Evolutionary conservation across 768 basidiomycete species (phyloP).

Genomic region (Collybia sordida): DNA sequence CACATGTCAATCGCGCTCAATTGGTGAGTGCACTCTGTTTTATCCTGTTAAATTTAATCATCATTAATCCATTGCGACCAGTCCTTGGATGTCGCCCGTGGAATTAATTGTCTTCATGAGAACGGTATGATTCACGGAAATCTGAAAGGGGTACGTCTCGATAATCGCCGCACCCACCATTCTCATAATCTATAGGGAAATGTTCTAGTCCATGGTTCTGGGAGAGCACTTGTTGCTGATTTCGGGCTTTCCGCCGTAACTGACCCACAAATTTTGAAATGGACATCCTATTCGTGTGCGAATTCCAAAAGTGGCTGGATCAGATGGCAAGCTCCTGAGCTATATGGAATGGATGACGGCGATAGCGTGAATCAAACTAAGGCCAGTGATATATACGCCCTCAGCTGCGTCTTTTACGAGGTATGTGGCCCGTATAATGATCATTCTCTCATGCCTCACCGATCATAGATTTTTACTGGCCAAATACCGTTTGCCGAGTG

Average conservation of each 20-base stretch:
- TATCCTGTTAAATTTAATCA: neutral
- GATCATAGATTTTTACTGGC: conserved; percentile 23
- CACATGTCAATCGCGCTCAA: conserved; percentile 19
- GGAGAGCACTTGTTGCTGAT: conserved; percentile 23
- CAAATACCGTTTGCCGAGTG: conserved; percentile 17
- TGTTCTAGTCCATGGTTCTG: conserved; percentile 22
- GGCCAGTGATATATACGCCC: conserved; percentile 27
- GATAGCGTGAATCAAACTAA: conserved; percentile 10
- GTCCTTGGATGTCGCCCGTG: conserved; percentile 23
- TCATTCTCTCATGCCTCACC: neutral
- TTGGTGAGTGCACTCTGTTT: conserved; percentile 25
- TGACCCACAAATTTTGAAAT: conserved; percentile 16
- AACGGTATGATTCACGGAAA: conserved; percentile 27
- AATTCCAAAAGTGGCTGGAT: conserved; percentile 16
- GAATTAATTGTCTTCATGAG: conserved; percentile 27
- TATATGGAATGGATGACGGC: conserved; percentile 6
- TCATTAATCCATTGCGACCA: neutral
- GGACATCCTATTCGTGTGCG: conserved; percentile 13
- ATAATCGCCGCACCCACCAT: neutral
- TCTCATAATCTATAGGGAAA: conserved; percentile 16
- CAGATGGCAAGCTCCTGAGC: conserved; percentile 28
- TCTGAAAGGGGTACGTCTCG: conserved; percentile 23
- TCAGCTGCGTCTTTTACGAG: conserved; percentile 26
- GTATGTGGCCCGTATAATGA: conserved; percentile 11
- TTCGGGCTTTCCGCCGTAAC: conserved; percentile 24